Evolutionary conservation across 345 rosid species (phyloP).

Genomic region (Salix viminalis): DNA sequence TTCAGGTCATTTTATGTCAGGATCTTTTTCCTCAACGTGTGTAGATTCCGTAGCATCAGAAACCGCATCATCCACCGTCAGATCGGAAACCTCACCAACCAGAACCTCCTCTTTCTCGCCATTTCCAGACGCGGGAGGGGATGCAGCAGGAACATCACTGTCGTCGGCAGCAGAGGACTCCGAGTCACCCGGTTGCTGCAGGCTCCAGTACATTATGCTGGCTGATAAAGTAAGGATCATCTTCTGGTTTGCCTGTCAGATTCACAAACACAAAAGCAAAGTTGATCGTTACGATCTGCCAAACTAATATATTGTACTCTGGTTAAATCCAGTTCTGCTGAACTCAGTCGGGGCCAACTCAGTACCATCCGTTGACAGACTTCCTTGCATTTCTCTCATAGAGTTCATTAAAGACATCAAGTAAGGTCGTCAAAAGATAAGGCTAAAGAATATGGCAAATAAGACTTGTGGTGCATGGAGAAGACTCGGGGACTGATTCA

Average conservation of each 20-base stretch:
- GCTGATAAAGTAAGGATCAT: slow-evolving; percentile 89
- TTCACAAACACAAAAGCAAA: background rate
- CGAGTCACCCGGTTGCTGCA: slow-evolving; percentile 50
- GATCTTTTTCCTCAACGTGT: slow-evolving; percentile 8
- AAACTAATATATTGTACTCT: background rate
- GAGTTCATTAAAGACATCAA: background rate
- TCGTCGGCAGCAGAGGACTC: slow-evolving; percentile 35
- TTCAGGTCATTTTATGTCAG: slow-evolving; percentile 13
- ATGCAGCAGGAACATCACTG: slow-evolving; percentile 12
- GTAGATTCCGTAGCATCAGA: slow-evolving; percentile 9
- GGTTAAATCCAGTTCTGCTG: background rate
- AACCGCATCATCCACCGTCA: slow-evolving; percentile 22
- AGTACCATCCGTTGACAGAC: background rate
- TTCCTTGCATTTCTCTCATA: background rate
- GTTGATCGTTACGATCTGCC: background rate
- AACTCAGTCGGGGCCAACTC: background rate
- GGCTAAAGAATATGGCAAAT: background rate
- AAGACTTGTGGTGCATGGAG: background rate
- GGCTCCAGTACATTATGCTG: slow-evolving; percentile 95
- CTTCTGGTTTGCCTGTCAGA: slow-evolving; percentile 84
- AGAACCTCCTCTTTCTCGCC: slow-evolving; percentile 22
- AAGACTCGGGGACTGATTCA: background rate
- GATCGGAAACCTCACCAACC: slow-evolving; percentile 30
- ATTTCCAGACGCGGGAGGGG: slow-evolving; percentile 17
- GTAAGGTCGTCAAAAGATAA: background rate